Evolutionary conservation across 129 eudicot genomes (phyloP).

Genomic region (Saposhnikovia divaricata): DNA sequence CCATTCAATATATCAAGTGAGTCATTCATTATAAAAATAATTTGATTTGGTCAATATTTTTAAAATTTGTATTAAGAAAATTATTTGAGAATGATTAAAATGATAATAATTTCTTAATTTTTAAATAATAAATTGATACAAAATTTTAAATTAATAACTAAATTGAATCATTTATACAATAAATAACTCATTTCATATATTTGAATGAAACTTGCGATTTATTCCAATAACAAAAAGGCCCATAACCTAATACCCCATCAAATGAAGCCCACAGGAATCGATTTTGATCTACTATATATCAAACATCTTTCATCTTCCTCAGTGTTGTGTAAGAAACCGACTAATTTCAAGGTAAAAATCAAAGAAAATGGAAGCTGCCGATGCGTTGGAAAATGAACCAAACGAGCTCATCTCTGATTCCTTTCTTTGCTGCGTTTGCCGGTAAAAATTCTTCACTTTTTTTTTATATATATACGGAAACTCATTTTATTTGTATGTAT

Average conservation of each 20-base stretch:
- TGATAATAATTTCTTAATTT: too few species aligned
- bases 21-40: too few species aligned
- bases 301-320: neutral
- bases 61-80: too few species aligned
- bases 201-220: too few species aligned
- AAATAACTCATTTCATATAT: too few species aligned
- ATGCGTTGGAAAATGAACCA: constrained; percentile 15
- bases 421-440: constrained; percentile 58
- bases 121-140: too few species aligned
- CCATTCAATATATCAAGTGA: too few species aligned
- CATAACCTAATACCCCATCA: neutral
- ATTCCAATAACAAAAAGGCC: neutral
- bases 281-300: too few species aligned
- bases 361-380: constrained; percentile 10
- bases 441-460: constrained; percentile 18
- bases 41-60: too few species aligned
- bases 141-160: too few species aligned
- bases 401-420: constrained; percentile 43
- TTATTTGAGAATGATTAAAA: too few species aligned
- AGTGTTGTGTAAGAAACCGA: neutral
- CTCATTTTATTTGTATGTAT: neutral
- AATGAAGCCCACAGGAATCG: neutral
- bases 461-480: neutral
- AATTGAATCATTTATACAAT: too few species aligned
- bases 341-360: neutral